phyloP scores from a whole-genome alignment of 768 basidiomycete genomes.

The Termitomyces sp. region DNA sequence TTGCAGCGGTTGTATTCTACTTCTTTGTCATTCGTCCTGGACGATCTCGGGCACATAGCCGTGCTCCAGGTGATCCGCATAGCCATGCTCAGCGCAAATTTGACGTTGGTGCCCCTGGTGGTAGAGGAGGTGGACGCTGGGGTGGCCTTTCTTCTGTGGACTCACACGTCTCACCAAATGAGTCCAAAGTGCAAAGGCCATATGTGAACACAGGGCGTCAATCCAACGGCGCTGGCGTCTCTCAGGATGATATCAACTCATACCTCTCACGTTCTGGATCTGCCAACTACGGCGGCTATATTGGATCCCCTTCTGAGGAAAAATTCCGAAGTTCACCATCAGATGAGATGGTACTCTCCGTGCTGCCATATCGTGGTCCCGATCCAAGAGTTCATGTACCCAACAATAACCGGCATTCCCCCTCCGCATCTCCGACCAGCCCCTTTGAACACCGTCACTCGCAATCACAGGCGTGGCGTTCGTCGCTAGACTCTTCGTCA shows the following conservation, averaged over 20 bases:
- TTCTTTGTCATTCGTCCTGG: slow-evolving; percentile 15
- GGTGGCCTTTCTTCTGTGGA: slow-evolving; percentile 18
- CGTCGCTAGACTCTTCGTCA: slow-evolving; percentile 6
- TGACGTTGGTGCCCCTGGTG: not conserved
- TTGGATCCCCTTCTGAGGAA: slow-evolving; percentile 11
- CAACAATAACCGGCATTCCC: not conserved
- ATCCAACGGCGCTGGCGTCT: not conserved
- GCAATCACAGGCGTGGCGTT: slow-evolving; percentile 1
- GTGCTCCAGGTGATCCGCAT: not conserved
- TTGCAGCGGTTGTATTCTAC: slow-evolving; percentile 25
- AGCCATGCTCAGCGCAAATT: not conserved
- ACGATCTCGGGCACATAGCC: slow-evolving; percentile 1
- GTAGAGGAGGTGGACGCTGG: slow-evolving; percentile 8
- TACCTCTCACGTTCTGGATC: slow-evolving; percentile 10
- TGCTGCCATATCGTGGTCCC: slow-evolving; percentile 1
- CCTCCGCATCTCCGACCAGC: not conserved
- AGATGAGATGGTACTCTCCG: slow-evolving; percentile 7
- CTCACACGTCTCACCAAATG: slow-evolving; percentile 4
- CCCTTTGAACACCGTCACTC: not conserved
- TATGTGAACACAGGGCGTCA: slow-evolving; percentile 1
- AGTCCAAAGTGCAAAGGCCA: slow-evolving; percentile 3
- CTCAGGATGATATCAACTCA: slow-evolving; percentile 8
- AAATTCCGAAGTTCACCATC: slow-evolving; percentile 11
- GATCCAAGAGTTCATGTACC: not conserved
- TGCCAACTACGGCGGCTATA: not conserved